Conservation (phyloP, 1,284 basidiomycete species). For the Leccinum fallax region DNA sequence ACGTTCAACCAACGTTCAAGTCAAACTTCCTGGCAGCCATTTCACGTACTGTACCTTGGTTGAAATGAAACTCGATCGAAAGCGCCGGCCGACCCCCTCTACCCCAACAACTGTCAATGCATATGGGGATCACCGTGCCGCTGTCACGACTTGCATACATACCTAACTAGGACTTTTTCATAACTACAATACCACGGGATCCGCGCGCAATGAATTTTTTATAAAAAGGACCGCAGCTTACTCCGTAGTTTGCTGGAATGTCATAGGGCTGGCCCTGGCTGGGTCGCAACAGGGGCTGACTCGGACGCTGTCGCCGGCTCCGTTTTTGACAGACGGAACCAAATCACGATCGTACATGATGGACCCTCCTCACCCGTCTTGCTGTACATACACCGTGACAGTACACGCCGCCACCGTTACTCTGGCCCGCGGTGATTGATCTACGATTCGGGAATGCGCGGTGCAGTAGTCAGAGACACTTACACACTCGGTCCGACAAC, state of each 20-base stretch:
- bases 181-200: no score
- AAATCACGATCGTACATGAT: no score
- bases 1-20: neutral
- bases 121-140: neutral
- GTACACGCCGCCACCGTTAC: no score
- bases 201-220: no score
- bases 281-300: no score
- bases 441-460: neutral
- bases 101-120: neutral
- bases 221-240: neutral
- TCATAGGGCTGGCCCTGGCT: no score
- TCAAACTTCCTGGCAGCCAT: neutral
- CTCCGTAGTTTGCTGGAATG: neutral
- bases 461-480: neutral
- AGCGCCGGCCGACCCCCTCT: neutral
- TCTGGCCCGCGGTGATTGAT: neutral
- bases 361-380: no score
- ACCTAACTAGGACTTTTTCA: no score
- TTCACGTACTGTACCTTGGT: neutral
- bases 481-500: neutral
- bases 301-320: no score
- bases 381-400: no score
- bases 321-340: no score
- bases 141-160: no score
- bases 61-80: neutral